Conservation (phyloP, 1,284 basidiomycete species). For the Ustilago tritici region DNA sequence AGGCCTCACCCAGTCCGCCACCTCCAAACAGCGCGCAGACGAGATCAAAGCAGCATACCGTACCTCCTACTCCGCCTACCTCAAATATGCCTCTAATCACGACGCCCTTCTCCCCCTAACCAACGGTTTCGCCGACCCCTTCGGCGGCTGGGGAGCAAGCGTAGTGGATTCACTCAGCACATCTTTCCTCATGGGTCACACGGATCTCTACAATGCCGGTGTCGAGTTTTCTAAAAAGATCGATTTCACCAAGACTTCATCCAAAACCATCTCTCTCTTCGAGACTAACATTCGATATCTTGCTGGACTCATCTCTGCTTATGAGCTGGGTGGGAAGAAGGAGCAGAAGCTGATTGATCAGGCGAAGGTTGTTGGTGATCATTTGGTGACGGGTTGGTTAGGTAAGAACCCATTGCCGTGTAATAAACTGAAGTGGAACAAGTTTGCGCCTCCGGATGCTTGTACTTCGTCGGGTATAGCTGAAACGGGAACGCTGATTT, state of each 20-base stretch:
- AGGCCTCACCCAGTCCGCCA: conserved; percentile 25
- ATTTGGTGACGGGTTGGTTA: conserved; percentile 59
- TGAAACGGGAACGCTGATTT: conserved; percentile 56
- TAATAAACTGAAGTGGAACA: conserved; percentile 60
- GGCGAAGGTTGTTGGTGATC: conserved; percentile 55
- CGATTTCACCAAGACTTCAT: conserved; percentile 52
- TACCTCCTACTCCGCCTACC: conserved; percentile 50
- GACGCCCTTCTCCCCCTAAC: conserved; percentile 54
- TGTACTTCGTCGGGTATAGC: conserved; percentile 49
- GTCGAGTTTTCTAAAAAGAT: conserved; percentile 41
- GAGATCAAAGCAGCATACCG: conserved; percentile 52
- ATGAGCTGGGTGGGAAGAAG: conserved; percentile 60
- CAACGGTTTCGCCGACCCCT: conserved; percentile 38
- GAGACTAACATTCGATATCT: conserved; percentile 66
- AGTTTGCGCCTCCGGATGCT: conserved; percentile 21
- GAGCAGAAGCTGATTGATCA: conserved; percentile 56
- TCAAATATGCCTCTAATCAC: conserved; percentile 48
- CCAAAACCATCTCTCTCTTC: conserved; percentile 51
- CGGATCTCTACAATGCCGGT: conserved; percentile 45
- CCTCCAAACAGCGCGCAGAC: conserved; percentile 41
- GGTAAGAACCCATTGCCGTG: conserved; percentile 55
- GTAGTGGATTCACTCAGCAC: conserved; percentile 62
- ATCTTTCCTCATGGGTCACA: conserved; percentile 59
- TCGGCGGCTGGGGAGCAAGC: conserved; percentile 64
- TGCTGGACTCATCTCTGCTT: conserved; percentile 59